Evolutionary conservation across 2,329 filamentous ascomycete species (phyloP).

Genomic region (Juglanconis sp.): DNA sequence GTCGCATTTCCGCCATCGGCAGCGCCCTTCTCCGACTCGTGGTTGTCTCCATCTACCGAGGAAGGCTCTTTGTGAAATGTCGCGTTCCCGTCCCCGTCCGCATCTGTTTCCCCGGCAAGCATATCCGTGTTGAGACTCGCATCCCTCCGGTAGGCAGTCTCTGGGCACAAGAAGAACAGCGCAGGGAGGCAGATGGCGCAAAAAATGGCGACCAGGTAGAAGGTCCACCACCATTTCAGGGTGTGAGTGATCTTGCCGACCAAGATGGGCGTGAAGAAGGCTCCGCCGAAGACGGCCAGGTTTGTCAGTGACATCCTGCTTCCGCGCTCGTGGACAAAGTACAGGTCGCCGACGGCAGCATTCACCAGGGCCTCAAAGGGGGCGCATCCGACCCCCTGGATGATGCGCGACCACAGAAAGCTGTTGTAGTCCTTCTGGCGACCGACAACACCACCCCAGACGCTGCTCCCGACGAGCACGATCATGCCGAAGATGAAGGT

Average conservation of each 20-base stretch:
- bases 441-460: constrained; percentile 72
- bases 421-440: constrained; percentile 59
- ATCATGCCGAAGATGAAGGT: constrained; percentile 75
- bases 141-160: constrained; percentile 74
- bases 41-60: not conserved
- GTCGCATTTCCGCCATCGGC: constrained; percentile 28
- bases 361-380: constrained; percentile 91
- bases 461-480: constrained; percentile 69
- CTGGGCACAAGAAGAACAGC: constrained; percentile 76
- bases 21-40: constrained; percentile 7
- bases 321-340: constrained; percentile 82
- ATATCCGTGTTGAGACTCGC: constrained; percentile 68
- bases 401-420: constrained; percentile 72
- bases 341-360: constrained; percentile 83
- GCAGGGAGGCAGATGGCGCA: constrained; percentile 65
- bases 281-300: constrained; percentile 54
- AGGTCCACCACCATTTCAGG: constrained; percentile 83
- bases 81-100: constrained; percentile 21
- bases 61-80: not conserved
- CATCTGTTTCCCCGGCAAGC: constrained; percentile 27
- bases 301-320: constrained; percentile 79
- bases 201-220: constrained; percentile 87
- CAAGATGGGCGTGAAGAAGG: constrained; percentile 75
- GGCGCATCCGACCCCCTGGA: constrained; percentile 82
- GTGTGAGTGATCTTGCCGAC: constrained; percentile 78